Conservation (phyloP, 139 green algal genomes). For the Yamagishiella unicocca region DNA sequence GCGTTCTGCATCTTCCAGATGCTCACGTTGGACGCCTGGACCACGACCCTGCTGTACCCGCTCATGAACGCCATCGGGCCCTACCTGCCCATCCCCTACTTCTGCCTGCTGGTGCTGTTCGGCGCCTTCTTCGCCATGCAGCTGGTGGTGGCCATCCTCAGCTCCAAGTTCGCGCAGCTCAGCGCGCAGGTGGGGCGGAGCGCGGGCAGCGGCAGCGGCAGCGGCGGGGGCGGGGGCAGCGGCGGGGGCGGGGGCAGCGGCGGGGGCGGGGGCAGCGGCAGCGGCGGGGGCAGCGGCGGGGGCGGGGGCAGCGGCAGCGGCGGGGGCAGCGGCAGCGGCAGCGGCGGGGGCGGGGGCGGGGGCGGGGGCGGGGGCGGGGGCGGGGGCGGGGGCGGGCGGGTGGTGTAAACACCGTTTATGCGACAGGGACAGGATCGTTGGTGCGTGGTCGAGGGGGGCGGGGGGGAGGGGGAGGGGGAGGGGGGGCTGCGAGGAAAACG, state of each 20-base stretch:
- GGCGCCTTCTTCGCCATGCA: slow-evolving; percentile 75
- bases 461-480: neutral
- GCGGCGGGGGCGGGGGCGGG: neutral
- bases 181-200: slow-evolving; percentile 33
- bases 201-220: slow-evolving; percentile 22
- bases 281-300: no score
- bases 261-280: no score
- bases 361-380: no score
- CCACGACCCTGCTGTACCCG: slow-evolving; percentile 60
- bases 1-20: slow-evolving; percentile 56
- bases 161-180: slow-evolving; percentile 65
- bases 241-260: no score
- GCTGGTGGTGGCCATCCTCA: slow-evolving; percentile 72
- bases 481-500: no score
- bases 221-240: neutral
- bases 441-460: no score
- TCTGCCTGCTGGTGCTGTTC: slow-evolving; percentile 68
- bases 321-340: slow-evolving; percentile 9
- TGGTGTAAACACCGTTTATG: no score
- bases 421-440: no score
- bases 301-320: no score
- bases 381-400: no score
- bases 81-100: slow-evolving; percentile 60
- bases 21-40: slow-evolving; percentile 72
- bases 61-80: slow-evolving; percentile 52